Evolutionary conservation across 2,329 filamentous ascomycete species (phyloP).

Genomic region (Scleromitrula shiraiana): DNA sequence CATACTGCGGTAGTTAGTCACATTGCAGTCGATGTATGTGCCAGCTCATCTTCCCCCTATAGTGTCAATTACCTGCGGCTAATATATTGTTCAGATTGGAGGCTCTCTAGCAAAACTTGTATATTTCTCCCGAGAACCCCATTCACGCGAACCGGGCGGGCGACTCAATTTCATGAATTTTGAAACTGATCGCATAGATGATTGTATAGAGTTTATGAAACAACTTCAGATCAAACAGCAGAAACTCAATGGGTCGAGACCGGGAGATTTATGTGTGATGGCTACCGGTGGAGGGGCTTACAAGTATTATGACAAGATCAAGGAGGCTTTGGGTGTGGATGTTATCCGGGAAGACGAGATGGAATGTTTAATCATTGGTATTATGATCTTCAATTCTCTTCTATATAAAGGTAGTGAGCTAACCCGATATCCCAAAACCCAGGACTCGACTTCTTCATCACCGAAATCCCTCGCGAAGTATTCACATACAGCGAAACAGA

Average conservation of each 20-base stretch:
- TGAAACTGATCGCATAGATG: slow-evolving; percentile 89
- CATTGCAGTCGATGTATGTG: slow-evolving; percentile 88
- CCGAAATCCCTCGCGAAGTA: slow-evolving; percentile 91
- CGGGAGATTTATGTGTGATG: slow-evolving; percentile 78
- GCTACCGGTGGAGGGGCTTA: slow-evolving; percentile 93
- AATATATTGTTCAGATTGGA: slow-evolving; percentile 59
- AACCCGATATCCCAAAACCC: neutral
- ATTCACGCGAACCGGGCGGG: slow-evolving; percentile 72
- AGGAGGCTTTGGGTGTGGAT: slow-evolving; percentile 74
- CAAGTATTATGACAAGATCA: slow-evolving; percentile 92
- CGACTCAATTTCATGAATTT: slow-evolving; percentile 93
- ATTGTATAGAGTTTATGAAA: slow-evolving; percentile 87
- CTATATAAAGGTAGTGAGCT: neutral
- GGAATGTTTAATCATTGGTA: slow-evolving; percentile 94
- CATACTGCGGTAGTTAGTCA: slow-evolving; percentile 94
- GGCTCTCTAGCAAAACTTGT: slow-evolving; percentile 94
- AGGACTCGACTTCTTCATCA: slow-evolving; percentile 98
- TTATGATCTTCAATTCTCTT: slow-evolving; percentile 18
- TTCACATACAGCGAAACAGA: slow-evolving; percentile 91
- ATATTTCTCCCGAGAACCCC: slow-evolving; percentile 86
- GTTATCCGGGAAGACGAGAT: slow-evolving; percentile 94
- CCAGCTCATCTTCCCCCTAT: slow-evolving; percentile 12
- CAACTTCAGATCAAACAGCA: slow-evolving; percentile 77
- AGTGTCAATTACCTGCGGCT: slow-evolving; percentile 7
- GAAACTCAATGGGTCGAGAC: slow-evolving; percentile 61